phyloP scores from a whole-genome alignment of 768 basidiomycete species.

The Butyriboletus loyo region DNA sequence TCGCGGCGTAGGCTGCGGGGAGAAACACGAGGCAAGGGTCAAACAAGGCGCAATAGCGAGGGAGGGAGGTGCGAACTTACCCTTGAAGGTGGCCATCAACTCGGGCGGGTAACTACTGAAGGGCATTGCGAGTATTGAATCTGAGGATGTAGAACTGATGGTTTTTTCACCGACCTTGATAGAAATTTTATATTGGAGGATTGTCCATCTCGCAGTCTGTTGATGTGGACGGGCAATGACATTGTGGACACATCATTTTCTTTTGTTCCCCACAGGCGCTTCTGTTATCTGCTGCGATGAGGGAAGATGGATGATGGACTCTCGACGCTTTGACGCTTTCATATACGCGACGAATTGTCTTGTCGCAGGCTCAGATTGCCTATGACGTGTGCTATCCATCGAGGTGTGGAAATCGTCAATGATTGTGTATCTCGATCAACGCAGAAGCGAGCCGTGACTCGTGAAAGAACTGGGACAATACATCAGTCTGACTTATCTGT shows the following conservation, averaged over 20 bases:
- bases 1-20: constrained; percentile 5
- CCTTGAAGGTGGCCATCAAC: constrained; percentile 6
- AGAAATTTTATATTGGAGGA: constrained; percentile 11
- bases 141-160: background rate
- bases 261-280: background rate
- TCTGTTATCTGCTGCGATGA: background rate
- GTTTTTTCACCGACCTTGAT: background rate
- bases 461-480: background rate
- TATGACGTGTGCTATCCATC: background rate
- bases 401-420: background rate
- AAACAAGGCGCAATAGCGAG: background rate
- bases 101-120: constrained; percentile 2
- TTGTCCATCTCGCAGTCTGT: background rate
- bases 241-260: background rate
- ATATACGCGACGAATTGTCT: background rate
- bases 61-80: background rate
- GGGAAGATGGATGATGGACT: background rate
- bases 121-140: constrained; percentile 4
- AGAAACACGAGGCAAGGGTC: background rate
- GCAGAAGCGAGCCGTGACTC: background rate
- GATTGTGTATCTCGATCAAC: background rate
- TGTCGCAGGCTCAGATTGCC: background rate
- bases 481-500: background rate
- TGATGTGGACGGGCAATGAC: background rate
- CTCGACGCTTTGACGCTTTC: background rate